Percentiles rank a stretch among this genome's conserved stretches.
Evolutionary conservation across 805 yeast genomes (phyloP).

Genomic region (Lipomyces sp.): DNA sequence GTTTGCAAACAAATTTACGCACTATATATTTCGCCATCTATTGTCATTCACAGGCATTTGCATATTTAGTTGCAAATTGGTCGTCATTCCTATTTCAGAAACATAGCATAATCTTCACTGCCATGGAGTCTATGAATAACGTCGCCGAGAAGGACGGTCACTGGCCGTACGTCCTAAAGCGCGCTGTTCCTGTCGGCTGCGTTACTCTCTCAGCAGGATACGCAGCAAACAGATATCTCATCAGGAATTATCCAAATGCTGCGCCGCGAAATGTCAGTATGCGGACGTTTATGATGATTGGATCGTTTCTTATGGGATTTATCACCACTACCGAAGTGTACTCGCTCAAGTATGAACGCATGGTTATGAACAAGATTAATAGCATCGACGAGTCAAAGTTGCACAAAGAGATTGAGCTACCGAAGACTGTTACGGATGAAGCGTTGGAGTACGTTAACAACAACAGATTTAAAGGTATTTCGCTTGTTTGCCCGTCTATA

Average conservation of each 20-base stretch:
- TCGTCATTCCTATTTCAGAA: neutral
- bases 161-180: conserved; percentile 35
- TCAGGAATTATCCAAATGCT: conserved; percentile 17
- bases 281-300: conserved; percentile 28
- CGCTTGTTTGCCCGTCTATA: conserved; percentile 45
- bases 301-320: conserved; percentile 31
- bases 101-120: neutral
- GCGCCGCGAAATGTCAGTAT: conserved; percentile 23
- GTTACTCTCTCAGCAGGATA: conserved; percentile 27
- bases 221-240: conserved; percentile 21
- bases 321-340: conserved; percentile 31
- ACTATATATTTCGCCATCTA: neutral
- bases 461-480: conserved; percentile 35
- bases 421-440: conserved; percentile 31
- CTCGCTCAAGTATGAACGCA: conserved; percentile 33
- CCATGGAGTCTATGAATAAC: neutral
- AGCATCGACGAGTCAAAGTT: conserved; percentile 36
- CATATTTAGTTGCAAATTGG: neutral
- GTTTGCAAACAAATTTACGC: neutral
- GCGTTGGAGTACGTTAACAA: conserved; percentile 21
- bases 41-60: neutral
- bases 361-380: conserved; percentile 42
- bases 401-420: conserved; percentile 18
- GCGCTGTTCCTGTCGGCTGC: conserved; percentile 30
- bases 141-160: conserved; percentile 15